Percentiles rank a stretch among this genome's conserved stretches.
Conservation (phyloP, 2,329 filamentous ascomycete genomes). For the Massarina eburnea region DNA sequence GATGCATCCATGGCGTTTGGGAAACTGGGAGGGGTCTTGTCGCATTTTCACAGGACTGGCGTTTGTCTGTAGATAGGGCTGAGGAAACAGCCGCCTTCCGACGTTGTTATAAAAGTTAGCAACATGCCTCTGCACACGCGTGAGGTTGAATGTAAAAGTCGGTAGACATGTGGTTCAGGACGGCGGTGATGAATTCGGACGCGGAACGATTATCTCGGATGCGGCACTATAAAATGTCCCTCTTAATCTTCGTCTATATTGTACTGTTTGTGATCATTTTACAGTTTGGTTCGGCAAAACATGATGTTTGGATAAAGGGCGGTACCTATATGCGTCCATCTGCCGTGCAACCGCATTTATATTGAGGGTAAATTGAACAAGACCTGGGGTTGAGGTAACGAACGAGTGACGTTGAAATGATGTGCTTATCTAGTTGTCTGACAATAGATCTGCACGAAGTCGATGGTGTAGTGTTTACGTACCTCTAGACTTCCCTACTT, state of each 20-base stretch:
- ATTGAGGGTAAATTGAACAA: slow-evolving; percentile 3
- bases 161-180: no score
- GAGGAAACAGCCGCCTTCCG: background rate
- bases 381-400: background rate
- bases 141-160: no score
- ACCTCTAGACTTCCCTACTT: slow-evolving; percentile 12
- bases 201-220: background rate
- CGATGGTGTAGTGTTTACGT: no score
- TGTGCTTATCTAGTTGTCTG: no score
- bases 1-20: slow-evolving; percentile 24
- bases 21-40: slow-evolving; percentile 2
- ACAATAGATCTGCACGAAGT: no score
- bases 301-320: slow-evolving; percentile 10
- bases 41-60: slow-evolving; percentile 4
- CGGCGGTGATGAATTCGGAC: background rate
- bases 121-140: background rate
- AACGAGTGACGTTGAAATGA: background rate
- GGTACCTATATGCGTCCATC: background rate
- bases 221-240: background rate
- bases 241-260: background rate
- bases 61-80: background rate
- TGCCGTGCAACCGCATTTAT: slow-evolving; percentile 11
- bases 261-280: background rate
- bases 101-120: background rate
- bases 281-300: background rate